Conservation (phyloP, 2,329 filamentous ascomycete genomes). For the Nemania sp. region DNA sequence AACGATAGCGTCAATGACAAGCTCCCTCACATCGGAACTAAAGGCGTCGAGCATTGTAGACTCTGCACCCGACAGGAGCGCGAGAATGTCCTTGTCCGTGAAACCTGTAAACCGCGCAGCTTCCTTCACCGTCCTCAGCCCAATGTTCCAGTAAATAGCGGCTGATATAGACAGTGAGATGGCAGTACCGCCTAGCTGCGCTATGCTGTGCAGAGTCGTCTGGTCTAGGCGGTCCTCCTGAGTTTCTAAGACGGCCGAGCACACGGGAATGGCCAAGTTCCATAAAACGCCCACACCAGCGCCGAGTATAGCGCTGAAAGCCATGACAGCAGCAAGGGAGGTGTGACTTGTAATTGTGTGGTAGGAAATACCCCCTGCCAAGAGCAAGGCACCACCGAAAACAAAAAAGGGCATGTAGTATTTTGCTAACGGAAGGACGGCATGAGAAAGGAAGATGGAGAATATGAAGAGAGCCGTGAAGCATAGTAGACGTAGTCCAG, state of each 20-base stretch:
- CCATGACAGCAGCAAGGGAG: conserved; percentile 49
- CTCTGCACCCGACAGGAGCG: conserved; percentile 47
- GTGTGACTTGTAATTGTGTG: conserved; percentile 45
- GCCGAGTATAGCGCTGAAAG: conserved; percentile 50
- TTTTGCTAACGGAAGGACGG: conserved; percentile 53
- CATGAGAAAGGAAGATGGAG: conserved; percentile 48
- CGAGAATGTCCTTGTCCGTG: conserved; percentile 45
- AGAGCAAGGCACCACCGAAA: conserved; percentile 45
- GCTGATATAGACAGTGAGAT: conserved; percentile 48
- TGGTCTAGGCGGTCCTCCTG: conserved; percentile 49
- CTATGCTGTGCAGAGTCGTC: conserved; percentile 52
- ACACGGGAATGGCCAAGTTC: conserved; percentile 50
- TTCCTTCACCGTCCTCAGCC: conserved; percentile 42
- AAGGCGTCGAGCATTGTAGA: conserved; percentile 43
- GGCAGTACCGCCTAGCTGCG: conserved; percentile 50
- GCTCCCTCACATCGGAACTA: conserved; percentile 34
- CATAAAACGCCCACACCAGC: conserved; percentile 51
- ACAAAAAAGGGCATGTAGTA: conserved; percentile 55
- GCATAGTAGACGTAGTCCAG: conserved; percentile 57
- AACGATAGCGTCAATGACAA: conserved; percentile 45
- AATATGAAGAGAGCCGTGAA: conserved; percentile 41
- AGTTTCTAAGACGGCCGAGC: conserved; percentile 44
- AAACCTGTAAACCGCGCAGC: conserved; percentile 40
- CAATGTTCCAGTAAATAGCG: conserved; percentile 51
- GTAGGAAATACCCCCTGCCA: conserved; percentile 47